Base-by-base conservation (phyloP, 2,329 filamentous ascomycete species). In the Talaromyces sp. region DNA sequence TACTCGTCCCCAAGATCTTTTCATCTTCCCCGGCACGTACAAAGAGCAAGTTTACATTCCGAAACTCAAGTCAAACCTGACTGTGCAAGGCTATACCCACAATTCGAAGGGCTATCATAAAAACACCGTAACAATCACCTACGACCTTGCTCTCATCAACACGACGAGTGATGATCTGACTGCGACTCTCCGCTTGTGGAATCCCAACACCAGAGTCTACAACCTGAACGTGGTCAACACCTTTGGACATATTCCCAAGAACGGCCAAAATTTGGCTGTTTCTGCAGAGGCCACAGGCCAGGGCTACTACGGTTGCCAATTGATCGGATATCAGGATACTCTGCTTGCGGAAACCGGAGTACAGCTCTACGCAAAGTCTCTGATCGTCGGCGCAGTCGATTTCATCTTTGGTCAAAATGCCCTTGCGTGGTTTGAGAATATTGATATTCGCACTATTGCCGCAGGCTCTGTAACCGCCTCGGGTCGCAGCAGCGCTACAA, bases 241-340 rank as follows among this genome's bases (percentile, higher is more conserved):
- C 10, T 56, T 56, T 35, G 50, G 50, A 6, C 50, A 56, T 11
- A 56, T 56, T 33, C 50, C 50, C 5, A 56, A 35, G 27, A 56
- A 56, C 5, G 50, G 50, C 9, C 50, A 56, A 11, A 56, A 56
- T 19, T 22, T 56, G 50, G 50, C 50, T 19, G 50, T 56, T 37
- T 56, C 50, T 4, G 50, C 50, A n/a, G 50, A 56, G 50, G 50
- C 50, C 27, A 56, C 50, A 10, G 50, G 50, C 27, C 50, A 56
- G 50, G 50, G 50, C 27, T 56, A 56, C 16, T 56, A 56, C 8
- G 50, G 50, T 7, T 56, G 50, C 24, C 50, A 56, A 19, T 8
- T 56, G 16, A 56, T 56, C 33, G 50, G 50, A 56, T 56, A 56
- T 56, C 50, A 56, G 24, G 50, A 56, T 56, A 56, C 50, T 5